A percentile compares a stretch with the other conserved stretches of the same genome.
Evolutionary conservation across 345 rosid genomes (phyloP).

Genomic region (Psidium friedrichsthalianum): DNA sequence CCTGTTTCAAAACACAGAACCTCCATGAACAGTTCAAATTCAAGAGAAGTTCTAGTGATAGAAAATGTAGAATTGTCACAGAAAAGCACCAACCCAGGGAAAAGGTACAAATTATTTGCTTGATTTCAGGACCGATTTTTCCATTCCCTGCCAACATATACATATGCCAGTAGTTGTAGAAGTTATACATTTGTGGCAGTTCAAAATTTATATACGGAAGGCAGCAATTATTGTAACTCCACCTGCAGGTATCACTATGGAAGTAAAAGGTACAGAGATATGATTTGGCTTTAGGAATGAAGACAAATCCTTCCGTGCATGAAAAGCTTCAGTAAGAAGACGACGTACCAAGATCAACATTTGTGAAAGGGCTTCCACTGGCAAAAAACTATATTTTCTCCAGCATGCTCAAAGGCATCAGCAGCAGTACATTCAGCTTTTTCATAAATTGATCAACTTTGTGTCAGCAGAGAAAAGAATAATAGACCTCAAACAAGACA

Average conservation of each 20-base stretch:
- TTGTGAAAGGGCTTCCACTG: slow-evolving; percentile 96
- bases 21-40: background rate
- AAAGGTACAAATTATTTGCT: slow-evolving; percentile 97
- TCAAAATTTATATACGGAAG: background rate
- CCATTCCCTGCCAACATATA: slow-evolving; percentile 58
- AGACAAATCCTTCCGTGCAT: background rate
- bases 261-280: background rate
- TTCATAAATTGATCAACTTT: slow-evolving; percentile 1
- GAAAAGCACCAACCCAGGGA: slow-evolving; percentile 69
- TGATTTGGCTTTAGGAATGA: background rate
- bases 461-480: background rate
- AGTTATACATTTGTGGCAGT: background rate
- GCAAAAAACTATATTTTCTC: slow-evolving; percentile 89
- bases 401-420: slow-evolving; percentile 91
- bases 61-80: background rate
- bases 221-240: background rate
- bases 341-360: slow-evolving; percentile 65
- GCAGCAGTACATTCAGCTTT: slow-evolving; percentile 95
- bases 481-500: background rate
- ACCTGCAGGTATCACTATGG: background rate
- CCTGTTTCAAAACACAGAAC: slow-evolving; percentile 23
- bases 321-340: slow-evolving; percentile 2
- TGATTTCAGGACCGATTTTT: slow-evolving; percentile 86
- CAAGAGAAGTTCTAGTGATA: background rate
- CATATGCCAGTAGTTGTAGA: background rate